Base-by-base conservation (phyloP, 345 rosid genomes). In the Corymbia maculata region DNA sequence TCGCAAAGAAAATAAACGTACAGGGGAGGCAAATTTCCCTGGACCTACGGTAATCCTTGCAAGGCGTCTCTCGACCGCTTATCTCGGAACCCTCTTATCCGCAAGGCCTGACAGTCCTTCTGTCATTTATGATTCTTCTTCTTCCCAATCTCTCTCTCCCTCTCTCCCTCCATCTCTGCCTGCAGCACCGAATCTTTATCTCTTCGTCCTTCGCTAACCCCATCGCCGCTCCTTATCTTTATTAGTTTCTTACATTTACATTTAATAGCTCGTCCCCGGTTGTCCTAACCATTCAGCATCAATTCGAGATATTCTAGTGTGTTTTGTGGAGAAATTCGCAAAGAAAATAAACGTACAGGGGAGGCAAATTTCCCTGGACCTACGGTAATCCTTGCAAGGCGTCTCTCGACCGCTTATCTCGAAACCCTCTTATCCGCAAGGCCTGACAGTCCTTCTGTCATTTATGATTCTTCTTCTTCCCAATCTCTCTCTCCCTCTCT, bases 31-130 rank as follows among this genome's bases (percentile, higher is more conserved):
- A 32, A 13, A 75, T 75, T 75, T 11, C 49, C 28, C 16, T 87
- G 96, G 97, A 55, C 95, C 96, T 89, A 92, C 91, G 89, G 94
- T 84, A 92, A 97, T 94, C 95, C 87, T 32, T 28, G 32, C 52
- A 36, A 9, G 89, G 30, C 87, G 89, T 88, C 88, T 93, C 87
- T 89, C 94, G 85, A 90, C 95, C 95, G 95, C 94, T 91, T 85
- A 94, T 92, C 91, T 85, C 59, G 85, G 42, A 59, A 86, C 90
- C 96, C 53, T 52, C 98, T 95, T 95, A 96, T 94, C 96, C 91
- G 12, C 50, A 86, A 36, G 42, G 42, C 42, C 51, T 50, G 79
- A 88, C 79, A 52, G 86, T 85, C 64, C 64, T 6, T 49, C 75
- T 52, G n/a, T n/a, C 24, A 32, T 70, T n/a, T 45, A 61, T 32